Evolutionary conservation across 495 filamentous ascomycete genomes (phyloP).

Genomic region (Entonaema liquescens): DNA sequence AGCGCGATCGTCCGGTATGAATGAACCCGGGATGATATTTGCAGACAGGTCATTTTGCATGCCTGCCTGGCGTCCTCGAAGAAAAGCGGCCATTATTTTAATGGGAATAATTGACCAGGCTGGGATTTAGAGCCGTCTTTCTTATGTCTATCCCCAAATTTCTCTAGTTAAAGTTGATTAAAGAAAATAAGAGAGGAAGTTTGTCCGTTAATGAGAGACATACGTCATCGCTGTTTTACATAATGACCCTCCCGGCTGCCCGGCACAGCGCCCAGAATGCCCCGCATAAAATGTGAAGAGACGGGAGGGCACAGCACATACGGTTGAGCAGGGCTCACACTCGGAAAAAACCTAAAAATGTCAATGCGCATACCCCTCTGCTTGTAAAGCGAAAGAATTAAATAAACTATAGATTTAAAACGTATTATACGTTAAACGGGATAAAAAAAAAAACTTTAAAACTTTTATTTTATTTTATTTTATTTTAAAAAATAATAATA

Average conservation of each 20-base stretch:
- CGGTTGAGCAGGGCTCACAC: too few species aligned
- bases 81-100: slow-evolving; percentile 77
- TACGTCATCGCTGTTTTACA: slow-evolving; percentile 34
- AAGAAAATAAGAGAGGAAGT: not conserved
- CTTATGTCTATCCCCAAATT: not conserved
- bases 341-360: too few species aligned
- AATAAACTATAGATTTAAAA: too few species aligned
- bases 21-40: slow-evolving; percentile 74
- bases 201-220: not conserved
- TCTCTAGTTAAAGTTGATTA: not conserved
- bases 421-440: too few species aligned
- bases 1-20: slow-evolving; percentile 82
- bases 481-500: too few species aligned
- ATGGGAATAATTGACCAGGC: not conserved
- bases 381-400: too few species aligned
- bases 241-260: not conserved
- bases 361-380: too few species aligned
- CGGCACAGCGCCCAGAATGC: not conserved
- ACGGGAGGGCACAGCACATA: not conserved
- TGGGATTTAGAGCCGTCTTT: not conserved
- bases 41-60: slow-evolving; percentile 90
- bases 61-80: slow-evolving; percentile 91
- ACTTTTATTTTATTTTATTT: too few species aligned
- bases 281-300: not conserved
- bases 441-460: too few species aligned